phyloP scores from a whole-genome alignment of 2,329 filamentous ascomycete genomes.

The Lachnellula hyalina region DNA sequence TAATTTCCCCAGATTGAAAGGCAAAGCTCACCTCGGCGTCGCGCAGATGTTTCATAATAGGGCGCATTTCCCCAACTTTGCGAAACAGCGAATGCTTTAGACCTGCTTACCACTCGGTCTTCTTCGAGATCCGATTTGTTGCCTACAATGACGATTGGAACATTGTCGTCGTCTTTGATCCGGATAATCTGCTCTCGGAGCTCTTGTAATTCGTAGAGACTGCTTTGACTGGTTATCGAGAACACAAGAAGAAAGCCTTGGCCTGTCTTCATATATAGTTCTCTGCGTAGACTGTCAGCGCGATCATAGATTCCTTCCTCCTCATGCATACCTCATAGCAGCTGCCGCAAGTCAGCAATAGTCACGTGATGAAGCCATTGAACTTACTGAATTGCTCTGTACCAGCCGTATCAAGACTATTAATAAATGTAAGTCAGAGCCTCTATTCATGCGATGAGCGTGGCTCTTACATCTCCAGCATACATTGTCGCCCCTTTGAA shows the following conservation, averaged over 20 bases:
- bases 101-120: slow-evolving; percentile 60
- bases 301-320: background rate
- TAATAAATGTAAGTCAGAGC: slow-evolving; percentile 12
- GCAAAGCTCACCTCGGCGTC: slow-evolving; percentile 42
- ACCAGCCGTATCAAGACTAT: slow-evolving; percentile 64
- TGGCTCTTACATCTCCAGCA: slow-evolving; percentile 59
- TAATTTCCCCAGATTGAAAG: background rate
- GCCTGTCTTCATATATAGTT: slow-evolving; percentile 70
- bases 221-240: slow-evolving; percentile 65
- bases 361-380: slow-evolving; percentile 19
- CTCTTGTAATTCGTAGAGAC: slow-evolving; percentile 63
- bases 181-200: slow-evolving; percentile 68
- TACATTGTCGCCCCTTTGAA: slow-evolving; percentile 60
- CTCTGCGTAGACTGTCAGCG: slow-evolving; percentile 36
- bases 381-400: slow-evolving; percentile 70
- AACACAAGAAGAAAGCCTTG: slow-evolving; percentile 73
- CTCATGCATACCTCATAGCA: slow-evolving; percentile 47
- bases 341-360: slow-evolving; percentile 34
- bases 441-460: background rate
- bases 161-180: slow-evolving; percentile 65
- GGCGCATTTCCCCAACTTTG: slow-evolving; percentile 67
- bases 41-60: slow-evolving; percentile 67
- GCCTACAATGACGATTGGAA: slow-evolving; percentile 67
- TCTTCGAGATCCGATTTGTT: slow-evolving; percentile 72
- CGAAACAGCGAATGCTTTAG: slow-evolving; percentile 59